These are phyloP conservation scores for Calocybe indica DNA, from an alignment of 768 basidiomycete genomes.

Conservation along the genomic window DNA sequence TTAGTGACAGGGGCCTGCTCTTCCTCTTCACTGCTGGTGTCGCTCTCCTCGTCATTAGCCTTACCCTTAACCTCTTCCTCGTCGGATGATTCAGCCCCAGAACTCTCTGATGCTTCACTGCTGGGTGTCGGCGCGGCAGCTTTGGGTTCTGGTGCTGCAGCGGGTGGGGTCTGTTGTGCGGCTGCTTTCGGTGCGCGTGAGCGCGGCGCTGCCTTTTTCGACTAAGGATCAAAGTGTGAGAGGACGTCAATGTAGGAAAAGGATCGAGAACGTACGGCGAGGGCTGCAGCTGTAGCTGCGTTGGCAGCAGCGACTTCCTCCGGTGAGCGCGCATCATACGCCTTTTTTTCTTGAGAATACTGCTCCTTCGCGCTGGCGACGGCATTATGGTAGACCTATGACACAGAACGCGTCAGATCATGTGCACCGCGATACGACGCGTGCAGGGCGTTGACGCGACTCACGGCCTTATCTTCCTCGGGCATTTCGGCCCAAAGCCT, in stretches of 20 bases:
- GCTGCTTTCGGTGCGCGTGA: slow-evolving; percentile 2
- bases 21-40: slow-evolving; percentile 21
- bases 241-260: neutral
- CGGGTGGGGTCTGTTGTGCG: neutral
- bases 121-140: slow-evolving; percentile 20
- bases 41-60: slow-evolving; percentile 17
- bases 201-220: slow-evolving; percentile 16
- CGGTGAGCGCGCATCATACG: slow-evolving; percentile 53
- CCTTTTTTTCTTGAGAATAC: slow-evolving; percentile 58
- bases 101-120: slow-evolving; percentile 21
- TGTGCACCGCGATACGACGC: neutral
- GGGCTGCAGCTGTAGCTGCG: slow-evolving; percentile 34
- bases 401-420: slow-evolving; percentile 5
- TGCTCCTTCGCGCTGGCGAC: slow-evolving; percentile 56
- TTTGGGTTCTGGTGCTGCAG: slow-evolving; percentile 11
- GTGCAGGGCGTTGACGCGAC: slow-evolving; percentile 21
- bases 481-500: slow-evolving; percentile 69
- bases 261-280: slow-evolving; percentile 22
- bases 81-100: slow-evolving; percentile 28
- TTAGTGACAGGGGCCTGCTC: slow-evolving; percentile 18
- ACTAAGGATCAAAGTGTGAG: slow-evolving; percentile 7
- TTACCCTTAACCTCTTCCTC: slow-evolving; percentile 27
- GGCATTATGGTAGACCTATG: slow-evolving; percentile 47
- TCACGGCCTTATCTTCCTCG: slow-evolving; percentile 67
- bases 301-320: slow-evolving; percentile 43